These are phyloP conservation scores for Pseudocercospora crystallina DNA, from an alignment of 2,329 filamentous ascomycete species.

Conservation along the genomic window DNA sequence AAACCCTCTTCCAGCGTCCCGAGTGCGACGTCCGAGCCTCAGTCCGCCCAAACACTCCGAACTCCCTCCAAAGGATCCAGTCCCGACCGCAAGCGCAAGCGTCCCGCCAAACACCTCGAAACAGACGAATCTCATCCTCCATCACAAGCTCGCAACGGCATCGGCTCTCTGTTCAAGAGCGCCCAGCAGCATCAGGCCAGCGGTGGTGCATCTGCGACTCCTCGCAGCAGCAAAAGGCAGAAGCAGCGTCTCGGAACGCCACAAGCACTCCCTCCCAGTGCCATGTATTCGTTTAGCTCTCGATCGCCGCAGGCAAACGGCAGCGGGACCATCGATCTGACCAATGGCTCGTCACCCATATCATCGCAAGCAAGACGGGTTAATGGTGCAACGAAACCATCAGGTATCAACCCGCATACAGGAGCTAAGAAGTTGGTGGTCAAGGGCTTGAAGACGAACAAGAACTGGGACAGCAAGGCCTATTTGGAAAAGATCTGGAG, in stretches of 20 bases:
- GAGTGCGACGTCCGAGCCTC: slow-evolving; percentile 18
- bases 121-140: slow-evolving; percentile 9
- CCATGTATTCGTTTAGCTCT: slow-evolving; percentile 56
- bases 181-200: slow-evolving; percentile 27
- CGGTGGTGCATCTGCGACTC: slow-evolving; percentile 29
- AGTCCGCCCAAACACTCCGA: slow-evolving; percentile 15
- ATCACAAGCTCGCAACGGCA: slow-evolving; percentile 41
- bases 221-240: slow-evolving; percentile 42
- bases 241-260: slow-evolving; percentile 30
- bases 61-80: slow-evolving; percentile 26
- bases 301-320: slow-evolving; percentile 37
- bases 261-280: slow-evolving; percentile 38
- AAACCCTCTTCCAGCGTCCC: slow-evolving; percentile 18
- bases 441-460: slow-evolving; percentile 75
- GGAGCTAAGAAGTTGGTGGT: slow-evolving; percentile 87
- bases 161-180: slow-evolving; percentile 46
- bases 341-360: slow-evolving; percentile 37
- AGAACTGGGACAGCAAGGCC: slow-evolving; percentile 65
- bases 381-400: slow-evolving; percentile 24
- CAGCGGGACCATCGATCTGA: slow-evolving; percentile 44
- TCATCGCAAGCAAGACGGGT: slow-evolving; percentile 26
- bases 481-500: slow-evolving; percentile 77
- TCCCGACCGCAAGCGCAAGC: slow-evolving; percentile 11
- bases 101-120: background rate
- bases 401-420: slow-evolving; percentile 66